A percentile compares a stretch with the other conserved stretches of the same genome.
phyloP scores from a whole-genome alignment of 176 grass and related monocot genomes.

The Dendrocalamus sinicus region DNA sequence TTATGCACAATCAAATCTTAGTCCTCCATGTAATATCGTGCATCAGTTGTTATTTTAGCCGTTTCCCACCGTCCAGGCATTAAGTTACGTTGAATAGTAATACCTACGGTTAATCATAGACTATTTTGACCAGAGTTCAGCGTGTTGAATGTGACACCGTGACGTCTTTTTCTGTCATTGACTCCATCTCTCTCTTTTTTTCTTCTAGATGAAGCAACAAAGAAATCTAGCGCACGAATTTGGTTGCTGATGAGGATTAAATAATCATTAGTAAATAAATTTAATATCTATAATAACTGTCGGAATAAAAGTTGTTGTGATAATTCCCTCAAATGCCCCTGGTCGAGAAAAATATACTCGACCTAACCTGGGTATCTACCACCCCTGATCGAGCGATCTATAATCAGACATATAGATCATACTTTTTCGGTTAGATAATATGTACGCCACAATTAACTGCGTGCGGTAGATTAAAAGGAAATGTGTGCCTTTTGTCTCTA shows the following conservation, averaged over 20 bases:
- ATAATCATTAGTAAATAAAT: no score
- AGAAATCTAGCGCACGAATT: background rate
- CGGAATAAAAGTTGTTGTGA: no score
- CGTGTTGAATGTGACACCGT: background rate
- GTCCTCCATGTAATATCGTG: background rate
- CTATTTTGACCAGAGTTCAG: background rate
- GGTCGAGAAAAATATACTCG: no score
- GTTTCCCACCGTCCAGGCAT: background rate
- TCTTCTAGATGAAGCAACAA: constrained; percentile 26
- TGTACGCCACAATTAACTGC: no score
- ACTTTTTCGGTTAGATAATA: no score
- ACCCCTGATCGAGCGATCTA: no score
- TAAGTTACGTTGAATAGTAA: background rate
- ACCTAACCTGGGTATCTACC: no score
- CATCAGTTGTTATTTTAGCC: background rate
- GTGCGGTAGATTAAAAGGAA: no score
- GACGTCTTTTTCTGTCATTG: background rate
- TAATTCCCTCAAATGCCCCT: no score
- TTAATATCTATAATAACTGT: no score
- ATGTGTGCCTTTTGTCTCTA: no score
- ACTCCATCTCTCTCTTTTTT: background rate
- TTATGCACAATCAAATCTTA: background rate
- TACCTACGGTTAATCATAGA: background rate
- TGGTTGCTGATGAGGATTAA: background rate
- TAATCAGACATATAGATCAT: no score